Evolutionary conservation across 345 rosid species (phyloP).

Genomic region (Salix exigua): DNA sequence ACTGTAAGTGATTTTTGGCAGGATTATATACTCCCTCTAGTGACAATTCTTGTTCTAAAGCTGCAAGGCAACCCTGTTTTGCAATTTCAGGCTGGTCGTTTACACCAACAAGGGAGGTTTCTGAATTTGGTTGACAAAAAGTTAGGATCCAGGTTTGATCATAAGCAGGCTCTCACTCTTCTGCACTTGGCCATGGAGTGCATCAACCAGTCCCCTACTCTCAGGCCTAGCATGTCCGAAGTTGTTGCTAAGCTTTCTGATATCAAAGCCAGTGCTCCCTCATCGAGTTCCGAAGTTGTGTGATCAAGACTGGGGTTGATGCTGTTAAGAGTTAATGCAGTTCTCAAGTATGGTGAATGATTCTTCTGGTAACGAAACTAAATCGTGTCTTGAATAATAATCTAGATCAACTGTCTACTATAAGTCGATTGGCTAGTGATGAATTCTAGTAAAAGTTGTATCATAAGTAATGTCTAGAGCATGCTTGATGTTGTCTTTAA

Average conservation of each 20-base stretch:
- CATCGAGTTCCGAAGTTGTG: neutral
- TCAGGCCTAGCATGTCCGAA: constrained; percentile 19
- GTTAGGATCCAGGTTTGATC: neutral
- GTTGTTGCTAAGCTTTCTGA: constrained; percentile 2
- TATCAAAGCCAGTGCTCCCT: neutral
- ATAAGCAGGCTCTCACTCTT: neutral
- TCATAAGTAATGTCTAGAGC: no score
- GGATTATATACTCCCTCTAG: neutral
- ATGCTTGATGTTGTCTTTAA: no score
- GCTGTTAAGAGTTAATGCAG: no score
- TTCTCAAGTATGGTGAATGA: no score
- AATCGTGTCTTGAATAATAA: no score
- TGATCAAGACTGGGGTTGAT: no score
- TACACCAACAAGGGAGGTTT: neutral
- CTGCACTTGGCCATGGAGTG: constrained; percentile 13
- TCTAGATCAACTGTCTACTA: no score
- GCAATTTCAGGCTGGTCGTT: constrained; percentile 9
- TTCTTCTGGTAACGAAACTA: no score
- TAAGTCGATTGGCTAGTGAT: no score
- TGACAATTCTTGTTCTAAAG: neutral
- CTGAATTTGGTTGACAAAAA: constrained; percentile 6
- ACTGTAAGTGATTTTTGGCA: neutral
- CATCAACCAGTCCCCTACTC: constrained; percentile 12
- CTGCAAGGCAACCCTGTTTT: neutral
- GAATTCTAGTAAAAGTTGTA: no score